Percentiles rank a stretch among this genome's conserved stretches.
phyloP scores from a whole-genome alignment of 352 stramenopile species.

The Porosira glacialis region DNA sequence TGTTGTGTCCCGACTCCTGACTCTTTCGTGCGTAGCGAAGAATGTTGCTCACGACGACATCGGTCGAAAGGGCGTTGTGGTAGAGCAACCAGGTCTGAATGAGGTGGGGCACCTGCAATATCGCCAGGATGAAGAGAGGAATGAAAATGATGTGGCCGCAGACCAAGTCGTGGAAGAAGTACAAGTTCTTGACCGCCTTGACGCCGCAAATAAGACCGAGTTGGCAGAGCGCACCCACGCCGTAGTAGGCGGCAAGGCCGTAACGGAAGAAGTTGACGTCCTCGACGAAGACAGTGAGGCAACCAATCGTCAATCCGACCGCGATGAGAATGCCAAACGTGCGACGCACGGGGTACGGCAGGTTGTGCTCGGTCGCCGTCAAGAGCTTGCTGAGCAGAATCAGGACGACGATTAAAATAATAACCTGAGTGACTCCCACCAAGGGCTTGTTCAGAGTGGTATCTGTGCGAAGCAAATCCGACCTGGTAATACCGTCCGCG shows the following conservation, averaged over 20 bases:
- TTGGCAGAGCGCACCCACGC: slow-evolving; percentile 84
- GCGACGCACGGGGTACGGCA: slow-evolving; percentile 76
- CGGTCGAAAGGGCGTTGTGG: slow-evolving; percentile 93
- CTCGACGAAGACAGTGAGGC: slow-evolving; percentile 73
- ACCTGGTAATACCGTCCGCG: slow-evolving; percentile 84
- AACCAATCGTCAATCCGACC: slow-evolving; percentile 60
- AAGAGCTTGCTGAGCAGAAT: slow-evolving; percentile 73
- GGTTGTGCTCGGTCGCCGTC: slow-evolving; percentile 53
- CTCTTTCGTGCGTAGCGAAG: slow-evolving; percentile 84
- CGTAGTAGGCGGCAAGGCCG: slow-evolving; percentile 89
- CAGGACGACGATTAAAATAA: slow-evolving; percentile 82
- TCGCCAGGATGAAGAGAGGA: slow-evolving; percentile 87
- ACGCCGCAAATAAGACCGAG: slow-evolving; percentile 86
- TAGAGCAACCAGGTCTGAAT: slow-evolving; percentile 97
- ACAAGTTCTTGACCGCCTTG: slow-evolving; percentile 86
- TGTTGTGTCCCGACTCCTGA: slow-evolving; percentile 80
- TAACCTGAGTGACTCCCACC: slow-evolving; percentile 74
- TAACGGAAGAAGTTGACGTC: slow-evolving; percentile 87
- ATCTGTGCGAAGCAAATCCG: slow-evolving; percentile 73
- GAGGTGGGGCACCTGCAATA: slow-evolving; percentile 85
- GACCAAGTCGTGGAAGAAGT: slow-evolving; percentile 91
- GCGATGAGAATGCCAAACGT: slow-evolving; percentile 79
- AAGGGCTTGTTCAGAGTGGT: slow-evolving; percentile 79
- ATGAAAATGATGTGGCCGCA: slow-evolving; percentile 89
- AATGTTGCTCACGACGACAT: slow-evolving; percentile 96